These are phyloP conservation scores for Saturnispora quitensis DNA, from an alignment of 805 yeast genomes.

Conservation along the genomic window DNA sequence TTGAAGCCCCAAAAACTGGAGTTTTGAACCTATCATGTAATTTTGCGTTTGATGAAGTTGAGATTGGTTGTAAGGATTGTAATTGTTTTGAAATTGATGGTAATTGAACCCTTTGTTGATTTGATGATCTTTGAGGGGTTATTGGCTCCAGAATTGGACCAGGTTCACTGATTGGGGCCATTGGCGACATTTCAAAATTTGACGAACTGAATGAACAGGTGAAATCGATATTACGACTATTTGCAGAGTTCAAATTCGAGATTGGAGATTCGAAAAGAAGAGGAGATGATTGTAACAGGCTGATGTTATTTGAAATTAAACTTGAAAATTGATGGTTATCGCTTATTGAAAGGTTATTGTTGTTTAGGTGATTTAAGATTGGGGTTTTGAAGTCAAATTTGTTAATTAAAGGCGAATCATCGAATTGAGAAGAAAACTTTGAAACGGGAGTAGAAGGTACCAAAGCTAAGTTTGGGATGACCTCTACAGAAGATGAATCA, in stretches of 20 bases:
- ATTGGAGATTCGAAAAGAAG: constrained; percentile 18
- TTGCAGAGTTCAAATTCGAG: constrained; percentile 14
- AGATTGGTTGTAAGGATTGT: constrained; percentile 4
- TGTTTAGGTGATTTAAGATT: constrained; percentile 1
- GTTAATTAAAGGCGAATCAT: neutral
- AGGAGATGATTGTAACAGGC: constrained; percentile 10
- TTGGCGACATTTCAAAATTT: constrained; percentile 54
- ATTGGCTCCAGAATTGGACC: constrained; percentile 61
- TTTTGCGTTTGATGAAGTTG: constrained; percentile 6
- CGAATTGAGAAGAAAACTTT: neutral
- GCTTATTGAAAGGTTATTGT: constrained; percentile 8
- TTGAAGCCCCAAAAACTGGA: constrained; percentile 19
- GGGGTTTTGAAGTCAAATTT: constrained; percentile 5
- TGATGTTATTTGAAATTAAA: neutral
- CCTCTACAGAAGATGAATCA: neutral
- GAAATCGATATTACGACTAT: constrained; percentile 35
- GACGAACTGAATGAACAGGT: constrained; percentile 60
- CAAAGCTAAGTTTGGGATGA: neutral
- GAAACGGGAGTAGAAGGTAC: constrained; percentile 8
- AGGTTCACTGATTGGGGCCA: constrained; percentile 41
- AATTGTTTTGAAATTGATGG: constrained; percentile 14
- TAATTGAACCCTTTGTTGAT: constrained; percentile 7
- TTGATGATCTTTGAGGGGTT: constrained; percentile 35
- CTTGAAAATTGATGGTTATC: neutral
- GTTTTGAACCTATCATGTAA: constrained; percentile 22